Base-by-base conservation (phyloP, 768 basidiomycete species). In the Mycena amicta region DNA sequence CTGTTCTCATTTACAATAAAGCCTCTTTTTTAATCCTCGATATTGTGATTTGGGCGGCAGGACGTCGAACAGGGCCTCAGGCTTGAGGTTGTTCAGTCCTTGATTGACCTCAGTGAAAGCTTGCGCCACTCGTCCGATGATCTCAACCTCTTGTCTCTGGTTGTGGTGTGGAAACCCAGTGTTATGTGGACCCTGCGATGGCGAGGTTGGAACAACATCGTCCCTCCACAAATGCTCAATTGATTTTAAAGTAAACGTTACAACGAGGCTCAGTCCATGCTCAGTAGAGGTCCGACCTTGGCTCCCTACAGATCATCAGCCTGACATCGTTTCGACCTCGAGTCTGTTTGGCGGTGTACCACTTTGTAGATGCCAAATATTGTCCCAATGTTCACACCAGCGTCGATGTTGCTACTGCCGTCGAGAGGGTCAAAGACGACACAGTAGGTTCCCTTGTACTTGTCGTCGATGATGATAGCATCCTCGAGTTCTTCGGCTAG, bases 341-440 rank as follows among this genome's bases (percentile, higher is more conserved):
- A 37, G 11, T 37, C 18, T 37, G n/a, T n/a, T n/a, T n/a, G n/a
- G 20, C 40, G 25, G 83, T 93, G 62, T 65, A 95, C 95, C 60
- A 96, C 77, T 67, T 85, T 85, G 79, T 98, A 99, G 63, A 99
- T 88, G 47, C 97, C 96, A 73, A 99, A 98, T 79, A 98, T 97
- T 58, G 94, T 95, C 6, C 93, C 92, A 70, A 97, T 95, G 75
- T 97, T 97, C 52, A 96, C 95, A 84, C 95, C 96, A 63, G 96
- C 95, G 71, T 96, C 95, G 77, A 98, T 98, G 77, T 97, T 97
- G 79, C 90, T 93, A 70, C 88, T 91, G 54, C 95, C 95, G 68
- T 98, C 95, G 50, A 97, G 84, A 33, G 97, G 97, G 75, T 99
- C 97, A 67, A 99, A 99, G 2, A 98, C 97, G 66, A 98, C 96